Evolutionary conservation across 2,329 filamentous ascomycete genomes (phyloP), one percentile per base, ranked within the genome.

Genomic region (Albifimbria verrucaria): DNA sequence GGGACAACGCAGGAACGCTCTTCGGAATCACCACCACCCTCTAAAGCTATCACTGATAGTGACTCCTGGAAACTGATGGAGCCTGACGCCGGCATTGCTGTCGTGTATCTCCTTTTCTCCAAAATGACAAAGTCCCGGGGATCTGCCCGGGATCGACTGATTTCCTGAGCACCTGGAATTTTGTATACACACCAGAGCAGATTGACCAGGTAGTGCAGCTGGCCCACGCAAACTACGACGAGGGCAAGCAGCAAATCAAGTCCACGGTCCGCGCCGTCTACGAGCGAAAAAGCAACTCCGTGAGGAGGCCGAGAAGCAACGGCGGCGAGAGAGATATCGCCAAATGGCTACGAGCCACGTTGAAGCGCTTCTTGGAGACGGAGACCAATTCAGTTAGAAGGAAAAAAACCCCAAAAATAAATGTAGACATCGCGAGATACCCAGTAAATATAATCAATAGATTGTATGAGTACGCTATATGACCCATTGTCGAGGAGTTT

Each of bases 111-210:
- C 94, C 94, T 0, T 87, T 97, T 56, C 77, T 97, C 15, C 83
- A 88, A 24, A 97, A 99, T 67, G 81, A 87, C 0, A 87, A 88
- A 55, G 87, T 91, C 0, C 81, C 86, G 0, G 89, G 84, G 43
- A 87, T 97, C n/a, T 88, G 96, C 60, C 94, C 94, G 0, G 85
- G 86, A 22, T 83, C 81, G 2, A 89, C 84, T 50, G 91, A 96
- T 55, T 97, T 92, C 71, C 85, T 97, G 76, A 90, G 86, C 60
- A 99, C 94, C 0, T 99, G 94, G 94, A 99, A 99, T 67, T 97
- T 97, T 67, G 86, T 97, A 25, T 99, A 97, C 69, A 95, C 89
- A 2, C 87, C 92, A 0, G 87, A 94, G 53, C 88, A 99, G 69
- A 86, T 99, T 50, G 92, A 97, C 61, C 82, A 83, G 23, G 91